Conservation (phyloP, 495 filamentous ascomycete species). For the Xylaria scruposa region DNA sequence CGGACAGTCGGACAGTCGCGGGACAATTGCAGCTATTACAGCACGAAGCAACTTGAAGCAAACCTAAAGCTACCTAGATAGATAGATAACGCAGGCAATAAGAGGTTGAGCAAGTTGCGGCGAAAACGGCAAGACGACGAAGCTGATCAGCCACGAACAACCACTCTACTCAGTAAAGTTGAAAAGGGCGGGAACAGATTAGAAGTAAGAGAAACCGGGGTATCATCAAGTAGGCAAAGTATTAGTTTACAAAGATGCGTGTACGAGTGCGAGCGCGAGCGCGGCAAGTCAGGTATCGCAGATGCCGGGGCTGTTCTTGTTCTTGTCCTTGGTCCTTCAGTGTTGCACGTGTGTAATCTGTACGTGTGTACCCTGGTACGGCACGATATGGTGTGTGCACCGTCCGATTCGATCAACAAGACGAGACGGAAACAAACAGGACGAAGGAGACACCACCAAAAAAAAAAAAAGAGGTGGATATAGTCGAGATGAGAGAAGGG, state of each 20-base stretch:
- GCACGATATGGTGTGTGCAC: not conserved
- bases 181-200: not conserved
- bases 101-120: not conserved
- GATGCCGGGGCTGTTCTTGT: not conserved
- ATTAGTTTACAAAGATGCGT: slow-evolving; percentile 1
- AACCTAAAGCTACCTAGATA: too few relatives aligned
- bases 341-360: slow-evolving; percentile 18
- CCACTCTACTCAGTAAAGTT: not conserved
- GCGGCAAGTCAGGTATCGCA: slow-evolving; percentile 15
- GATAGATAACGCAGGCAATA: not conserved
- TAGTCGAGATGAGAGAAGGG: not conserved
- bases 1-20: not conserved
- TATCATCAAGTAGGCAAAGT: slow-evolving; percentile 7
- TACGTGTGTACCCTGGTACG: slow-evolving; percentile 12
- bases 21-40: not conserved
- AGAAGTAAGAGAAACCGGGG: slow-evolving; percentile 8
- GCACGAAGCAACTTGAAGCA: not conserved
- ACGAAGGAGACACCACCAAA: not conserved
- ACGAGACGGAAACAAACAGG: slow-evolving; percentile 31
- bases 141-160: not conserved
- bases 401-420: slow-evolving; percentile 9
- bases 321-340: not conserved
- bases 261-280: slow-evolving; percentile 16
- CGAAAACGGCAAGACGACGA: slow-evolving; percentile 4
- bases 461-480: not conserved